Evolutionary conservation across 2,329 filamentous ascomycete genomes (phyloP), one percentile per base, ranked within the genome.

Genomic region (Cladosporium sp.): DNA sequence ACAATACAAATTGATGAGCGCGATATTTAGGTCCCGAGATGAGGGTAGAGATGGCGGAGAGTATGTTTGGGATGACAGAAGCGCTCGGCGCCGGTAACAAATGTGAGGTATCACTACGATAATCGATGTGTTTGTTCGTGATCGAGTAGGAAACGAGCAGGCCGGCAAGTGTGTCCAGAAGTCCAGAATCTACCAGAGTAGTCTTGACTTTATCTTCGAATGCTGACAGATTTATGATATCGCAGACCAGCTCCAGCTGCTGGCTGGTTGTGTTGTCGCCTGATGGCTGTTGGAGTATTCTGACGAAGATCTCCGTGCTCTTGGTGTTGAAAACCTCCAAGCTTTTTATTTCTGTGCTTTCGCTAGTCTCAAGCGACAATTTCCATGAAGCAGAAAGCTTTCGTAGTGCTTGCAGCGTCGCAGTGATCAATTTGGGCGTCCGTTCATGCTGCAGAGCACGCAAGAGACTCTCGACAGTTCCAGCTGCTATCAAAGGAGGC

Each of bases 1-100:
- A 64, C 1, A 70, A 61, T 25, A 72, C 66, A 55, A 73, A 70
- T 15, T 90, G 84, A 63, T 87, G 87, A 9, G 90, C 87, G 57
- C 91, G 84, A 72, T 88, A 89, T 65, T 87, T 88, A 0, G 93
- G 97, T 66, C 90, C 85, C 61, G 86, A 83, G 51, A 96, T 83
- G 50, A 97, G 88, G 47, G 86, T 82, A 19, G 86, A 82, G 52
- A 96, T 84, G 0, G 92, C 90, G 62, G 91, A 87, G 6, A 97
- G 76, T 17, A 96, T 83, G 9, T 85, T 84, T 1, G 85, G 81
- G 39, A 96, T 75, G 60, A 82, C 25, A 15, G 84, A 78, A 15
- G 77, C 78, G 14, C 79, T 75, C 2, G 83, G 81, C 7, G 89
- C 84, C 22, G 88, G 79, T 3, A 80, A 74, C 25, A 69, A 62